Percentiles rank a stretch among this genome's conserved stretches.
These are phyloP conservation scores for Fusarium abutilonis DNA, from an alignment of 2,329 filamentous ascomycete genomes.

Conservation along the genomic window DNA sequence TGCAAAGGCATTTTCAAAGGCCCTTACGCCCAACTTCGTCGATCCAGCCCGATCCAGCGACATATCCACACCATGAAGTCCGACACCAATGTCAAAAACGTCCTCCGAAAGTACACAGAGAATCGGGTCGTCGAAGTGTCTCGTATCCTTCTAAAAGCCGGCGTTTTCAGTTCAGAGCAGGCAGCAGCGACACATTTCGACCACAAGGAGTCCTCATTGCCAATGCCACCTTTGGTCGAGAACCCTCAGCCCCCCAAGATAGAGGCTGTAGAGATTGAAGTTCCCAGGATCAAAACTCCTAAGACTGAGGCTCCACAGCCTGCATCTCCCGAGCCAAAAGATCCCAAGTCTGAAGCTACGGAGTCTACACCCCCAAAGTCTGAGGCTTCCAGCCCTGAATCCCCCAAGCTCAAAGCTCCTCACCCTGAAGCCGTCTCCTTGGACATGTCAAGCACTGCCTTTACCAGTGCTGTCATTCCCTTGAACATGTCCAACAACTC, in stretches of 20 bases:
- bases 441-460: not conserved
- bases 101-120: not conserved
- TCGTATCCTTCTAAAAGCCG: not conserved
- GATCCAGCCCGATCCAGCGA: rapidly evolving
- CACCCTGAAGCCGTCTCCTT: not conserved
- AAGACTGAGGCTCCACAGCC: too few species aligned
- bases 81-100: not conserved
- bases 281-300: too few species aligned
- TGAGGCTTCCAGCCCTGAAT: too few species aligned
- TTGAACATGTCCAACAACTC: too few species aligned
- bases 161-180: not conserved
- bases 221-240: not conserved
- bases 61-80: not conserved
- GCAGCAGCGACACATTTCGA: not conserved
- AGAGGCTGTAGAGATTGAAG: too few species aligned
- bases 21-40: not conserved
- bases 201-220: not conserved
- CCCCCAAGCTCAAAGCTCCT: too few species aligned
- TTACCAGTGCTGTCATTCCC: not conserved
- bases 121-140: not conserved
- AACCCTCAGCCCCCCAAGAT: not conserved
- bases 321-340: not conserved
- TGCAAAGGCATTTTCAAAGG: conserved; percentile 1
- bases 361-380: too few species aligned
- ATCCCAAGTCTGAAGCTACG: too few species aligned